Percentiles rank a stretch among this genome's conserved stretches.
Conservation (phyloP, 2,329 filamentous ascomycete genomes). For the Ophiostoma tasmaniense region DNA sequence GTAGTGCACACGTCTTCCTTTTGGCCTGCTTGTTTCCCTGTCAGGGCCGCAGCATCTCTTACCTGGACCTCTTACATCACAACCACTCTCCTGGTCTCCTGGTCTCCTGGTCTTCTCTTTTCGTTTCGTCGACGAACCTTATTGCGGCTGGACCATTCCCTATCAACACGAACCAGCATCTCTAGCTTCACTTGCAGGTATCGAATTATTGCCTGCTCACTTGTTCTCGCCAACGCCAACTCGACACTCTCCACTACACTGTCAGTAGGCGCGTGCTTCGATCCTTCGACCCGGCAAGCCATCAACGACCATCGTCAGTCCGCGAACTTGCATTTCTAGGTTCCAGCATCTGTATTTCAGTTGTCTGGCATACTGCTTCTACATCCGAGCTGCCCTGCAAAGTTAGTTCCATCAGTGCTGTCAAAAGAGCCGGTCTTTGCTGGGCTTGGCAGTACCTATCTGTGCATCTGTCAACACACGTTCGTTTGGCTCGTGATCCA, state of each 20-base stretch:
- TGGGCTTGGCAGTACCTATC: background rate
- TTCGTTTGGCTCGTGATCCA: background rate
- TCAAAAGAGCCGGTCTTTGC: background rate
- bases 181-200: background rate
- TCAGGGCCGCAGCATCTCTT: constrained; percentile 2
- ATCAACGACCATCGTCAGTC: background rate
- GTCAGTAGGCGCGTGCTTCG: background rate
- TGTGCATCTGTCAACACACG: background rate
- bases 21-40: constrained; percentile 7
- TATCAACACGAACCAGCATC: background rate
- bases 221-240: background rate
- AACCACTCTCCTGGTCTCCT: constrained; percentile 6
- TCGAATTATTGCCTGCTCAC: background rate
- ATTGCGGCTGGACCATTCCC: constrained; percentile 7
- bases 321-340: background rate
- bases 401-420: background rate
- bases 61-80: constrained; percentile 14
- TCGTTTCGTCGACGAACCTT: constrained; percentile 2
- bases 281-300: background rate
- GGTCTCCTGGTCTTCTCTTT: background rate
- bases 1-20: constrained; percentile 22
- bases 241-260: background rate
- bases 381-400: background rate
- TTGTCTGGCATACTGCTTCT: background rate
- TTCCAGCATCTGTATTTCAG: background rate